These are phyloP conservation scores for Colletotrichum graminicola DNA, from an alignment of 2,329 filamentous ascomycete species.

Conservation along the genomic window DNA sequence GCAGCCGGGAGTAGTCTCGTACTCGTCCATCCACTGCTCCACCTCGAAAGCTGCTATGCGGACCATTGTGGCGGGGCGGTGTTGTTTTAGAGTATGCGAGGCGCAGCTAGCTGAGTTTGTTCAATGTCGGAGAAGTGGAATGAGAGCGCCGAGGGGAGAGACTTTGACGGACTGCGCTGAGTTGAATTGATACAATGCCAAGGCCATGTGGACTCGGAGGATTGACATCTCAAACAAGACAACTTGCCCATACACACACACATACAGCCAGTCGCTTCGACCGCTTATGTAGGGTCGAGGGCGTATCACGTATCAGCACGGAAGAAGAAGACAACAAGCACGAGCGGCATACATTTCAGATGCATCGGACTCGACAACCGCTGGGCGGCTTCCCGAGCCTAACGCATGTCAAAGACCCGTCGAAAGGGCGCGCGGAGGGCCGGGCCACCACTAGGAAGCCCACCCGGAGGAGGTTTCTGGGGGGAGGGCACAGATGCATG, in stretches of 20 bases:
- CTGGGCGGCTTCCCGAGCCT: slow-evolving; percentile 9
- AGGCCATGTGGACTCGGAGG: slow-evolving; percentile 6
- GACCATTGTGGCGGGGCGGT: slow-evolving; percentile 49
- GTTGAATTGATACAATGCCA: slow-evolving; percentile 35
- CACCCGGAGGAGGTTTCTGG: slow-evolving; percentile 5
- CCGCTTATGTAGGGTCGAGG: slow-evolving; percentile 1
- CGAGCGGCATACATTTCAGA: slow-evolving; percentile 17
- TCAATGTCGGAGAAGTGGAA: background rate
- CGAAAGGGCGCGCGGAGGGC: slow-evolving; percentile 25
- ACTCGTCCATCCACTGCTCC: slow-evolving; percentile 77
- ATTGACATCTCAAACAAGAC: slow-evolving; percentile 29
- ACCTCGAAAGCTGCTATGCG: slow-evolving; percentile 68
- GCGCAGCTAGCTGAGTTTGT: background rate
- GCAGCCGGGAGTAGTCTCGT: slow-evolving; percentile 66
- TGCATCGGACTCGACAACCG: slow-evolving; percentile 1
- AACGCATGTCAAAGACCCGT: slow-evolving; percentile 33
- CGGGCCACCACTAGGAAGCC: slow-evolving; percentile 13
- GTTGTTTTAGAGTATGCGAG: background rate
- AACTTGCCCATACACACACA: background rate
- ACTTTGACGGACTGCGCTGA: slow-evolving; percentile 5
- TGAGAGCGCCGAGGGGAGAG: background rate
- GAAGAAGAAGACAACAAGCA: slow-evolving; percentile 6
- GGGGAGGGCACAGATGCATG: slow-evolving; percentile 5
- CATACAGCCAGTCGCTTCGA: slow-evolving; percentile 9
- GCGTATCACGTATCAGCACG: slow-evolving; percentile 12